phyloP scores from a whole-genome alignment of 106 monocot species.

The Allium fistulosum region DNA sequence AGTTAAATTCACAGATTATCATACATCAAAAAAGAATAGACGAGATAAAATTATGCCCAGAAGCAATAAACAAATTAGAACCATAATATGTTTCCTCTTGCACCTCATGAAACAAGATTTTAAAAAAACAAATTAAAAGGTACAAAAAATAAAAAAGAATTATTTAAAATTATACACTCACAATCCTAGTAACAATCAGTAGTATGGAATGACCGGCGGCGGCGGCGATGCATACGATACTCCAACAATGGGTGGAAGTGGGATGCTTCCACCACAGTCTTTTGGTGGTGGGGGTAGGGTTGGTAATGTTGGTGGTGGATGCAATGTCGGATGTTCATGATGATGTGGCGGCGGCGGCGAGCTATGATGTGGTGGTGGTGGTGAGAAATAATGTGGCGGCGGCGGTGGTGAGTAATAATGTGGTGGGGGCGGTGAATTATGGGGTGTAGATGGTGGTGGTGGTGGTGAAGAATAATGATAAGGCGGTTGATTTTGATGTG shows the following conservation, averaged over 20 bases:
- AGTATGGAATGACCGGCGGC: constrained; percentile 14
- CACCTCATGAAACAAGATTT: background rate
- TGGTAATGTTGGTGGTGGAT: background rate
- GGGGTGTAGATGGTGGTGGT: background rate
- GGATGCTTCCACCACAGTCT: constrained; percentile 1
- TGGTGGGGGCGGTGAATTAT: background rate
- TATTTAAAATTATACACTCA: background rate
- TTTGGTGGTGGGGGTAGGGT: constrained; percentile 1
- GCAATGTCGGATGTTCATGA: background rate
- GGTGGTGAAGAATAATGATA: background rate
- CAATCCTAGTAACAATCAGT: background rate
- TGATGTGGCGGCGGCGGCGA: background rate
- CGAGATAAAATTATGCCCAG: no score
- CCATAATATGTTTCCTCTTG: background rate
- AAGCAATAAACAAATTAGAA: no score
- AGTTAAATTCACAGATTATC: no score
- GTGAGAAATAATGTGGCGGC: constrained; percentile 2
- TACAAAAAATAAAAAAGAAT: background rate
- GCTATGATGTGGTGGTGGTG: background rate
- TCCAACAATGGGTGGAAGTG: constrained; percentile 11
- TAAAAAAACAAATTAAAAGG: background rate
- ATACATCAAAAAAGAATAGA: no score
- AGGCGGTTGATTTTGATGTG: background rate
- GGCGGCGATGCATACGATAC: constrained; percentile 16
- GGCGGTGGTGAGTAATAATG: background rate